Conservation (phyloP, 73 alveolate species). For the Tetrahymena malaccensis region DNA sequence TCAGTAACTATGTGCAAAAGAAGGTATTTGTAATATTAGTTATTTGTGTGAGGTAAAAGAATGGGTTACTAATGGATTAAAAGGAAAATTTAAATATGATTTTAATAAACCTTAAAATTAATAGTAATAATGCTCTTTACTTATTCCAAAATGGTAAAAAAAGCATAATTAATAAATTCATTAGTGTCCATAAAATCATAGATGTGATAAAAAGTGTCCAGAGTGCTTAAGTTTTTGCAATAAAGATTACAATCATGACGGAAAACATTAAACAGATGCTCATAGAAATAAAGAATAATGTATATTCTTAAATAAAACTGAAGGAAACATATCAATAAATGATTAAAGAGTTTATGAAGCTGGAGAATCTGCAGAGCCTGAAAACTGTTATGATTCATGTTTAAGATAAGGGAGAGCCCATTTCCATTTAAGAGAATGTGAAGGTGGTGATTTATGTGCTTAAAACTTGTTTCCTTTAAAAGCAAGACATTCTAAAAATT, state of each 20-base stretch:
- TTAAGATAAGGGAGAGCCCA: slow-evolving; percentile 29
- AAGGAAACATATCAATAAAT: background rate
- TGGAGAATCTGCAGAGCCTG: slow-evolving; percentile 9
- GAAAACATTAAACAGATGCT: background rate
- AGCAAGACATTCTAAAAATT: slow-evolving; percentile 8
- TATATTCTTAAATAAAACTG: background rate
- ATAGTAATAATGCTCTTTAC: background rate
- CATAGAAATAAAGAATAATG: slow-evolving; percentile 19
- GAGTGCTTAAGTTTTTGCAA: background rate
- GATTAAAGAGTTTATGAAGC: background rate
- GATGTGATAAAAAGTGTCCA: background rate
- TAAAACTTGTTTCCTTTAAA: background rate
- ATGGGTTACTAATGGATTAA: background rate
- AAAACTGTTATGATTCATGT: slow-evolving; percentile 1
- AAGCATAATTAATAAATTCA: background rate
- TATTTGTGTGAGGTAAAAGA: background rate
- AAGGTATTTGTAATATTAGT: background rate
- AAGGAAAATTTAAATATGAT: background rate
- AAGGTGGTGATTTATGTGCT: background rate
- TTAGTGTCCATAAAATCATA: background rate
- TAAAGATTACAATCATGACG: background rate
- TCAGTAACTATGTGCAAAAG: background rate
- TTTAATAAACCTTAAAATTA: background rate
- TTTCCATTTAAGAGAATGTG: slow-evolving; percentile 11
- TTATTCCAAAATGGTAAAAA: background rate